Conservation (phyloP, 83 land plant genomes). For the Larix sibirica region DNA sequence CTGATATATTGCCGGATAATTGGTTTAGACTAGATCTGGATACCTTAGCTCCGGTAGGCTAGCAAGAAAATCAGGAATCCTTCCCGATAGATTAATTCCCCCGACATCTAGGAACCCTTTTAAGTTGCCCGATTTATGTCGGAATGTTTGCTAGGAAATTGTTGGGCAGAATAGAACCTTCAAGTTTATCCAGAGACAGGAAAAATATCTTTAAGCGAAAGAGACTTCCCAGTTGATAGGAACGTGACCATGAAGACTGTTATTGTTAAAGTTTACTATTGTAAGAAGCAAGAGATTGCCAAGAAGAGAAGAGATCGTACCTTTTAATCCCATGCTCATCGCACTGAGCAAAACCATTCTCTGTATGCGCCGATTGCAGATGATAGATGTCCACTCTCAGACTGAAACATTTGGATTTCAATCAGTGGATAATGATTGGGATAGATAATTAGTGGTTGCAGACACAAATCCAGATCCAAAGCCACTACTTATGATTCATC, state of each 20-base stretch:
- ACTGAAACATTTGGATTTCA: neutral
- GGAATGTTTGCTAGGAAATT: slow-evolving; percentile 14
- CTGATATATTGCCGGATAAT: slow-evolving; percentile 25
- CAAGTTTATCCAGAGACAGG: slow-evolving; percentile 7
- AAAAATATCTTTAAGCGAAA: neutral
- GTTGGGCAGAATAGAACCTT: slow-evolving; percentile 28
- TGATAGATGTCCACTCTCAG: neutral
- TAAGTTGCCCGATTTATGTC: slow-evolving; percentile 15
- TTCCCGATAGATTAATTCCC: slow-evolving; percentile 10
- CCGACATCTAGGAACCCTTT: neutral
- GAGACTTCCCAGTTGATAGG: neutral
- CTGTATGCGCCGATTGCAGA: neutral
- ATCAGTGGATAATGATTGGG: neutral
- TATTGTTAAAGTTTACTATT: neutral
- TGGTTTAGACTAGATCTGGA: neutral
- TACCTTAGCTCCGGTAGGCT: neutral
- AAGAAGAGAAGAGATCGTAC: neutral
- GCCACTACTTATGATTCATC: too few relatives aligned
- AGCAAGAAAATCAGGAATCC: slow-evolving; percentile 27
- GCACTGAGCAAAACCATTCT: neutral
- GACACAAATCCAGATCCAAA: neutral
- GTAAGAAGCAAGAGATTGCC: neutral
- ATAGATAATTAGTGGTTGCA: neutral
- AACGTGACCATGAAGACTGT: slow-evolving; percentile 14
- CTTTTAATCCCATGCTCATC: neutral